These are phyloP conservation scores for Erythrobasidium hasegawianum DNA, from an alignment of 1,284 basidiomycete genomes.

Conservation along the genomic window DNA sequence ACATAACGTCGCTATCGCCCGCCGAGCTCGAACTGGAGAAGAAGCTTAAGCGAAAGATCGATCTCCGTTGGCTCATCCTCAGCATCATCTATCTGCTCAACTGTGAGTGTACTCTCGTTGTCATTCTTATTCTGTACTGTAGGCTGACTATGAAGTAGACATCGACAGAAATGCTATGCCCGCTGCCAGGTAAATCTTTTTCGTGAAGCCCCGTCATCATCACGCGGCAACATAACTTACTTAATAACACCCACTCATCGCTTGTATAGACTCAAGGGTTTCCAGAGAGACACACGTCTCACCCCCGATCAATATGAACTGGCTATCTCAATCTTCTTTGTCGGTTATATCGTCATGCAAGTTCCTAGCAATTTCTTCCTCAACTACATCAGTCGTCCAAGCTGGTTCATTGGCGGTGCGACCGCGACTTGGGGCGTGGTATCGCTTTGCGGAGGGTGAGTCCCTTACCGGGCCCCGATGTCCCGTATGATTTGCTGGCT, in stretches of 20 bases:
- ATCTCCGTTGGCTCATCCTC: neutral
- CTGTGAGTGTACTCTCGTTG: neutral
- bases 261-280: slow-evolving; percentile 1
- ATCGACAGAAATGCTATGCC: slow-evolving; percentile 15
- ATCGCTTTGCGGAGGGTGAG: slow-evolving; percentile 12
- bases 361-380: slow-evolving; percentile 5
- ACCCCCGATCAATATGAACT: slow-evolving; percentile 10
- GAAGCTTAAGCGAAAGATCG: slow-evolving; percentile 5
- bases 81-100: slow-evolving; percentile 11
- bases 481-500: neutral
- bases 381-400: slow-evolving; percentile 8
- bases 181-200: slow-evolving; percentile 1
- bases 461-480: neutral
- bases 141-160: neutral
- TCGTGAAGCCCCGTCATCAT: no score
- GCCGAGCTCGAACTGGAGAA: neutral
- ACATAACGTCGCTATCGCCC: no score
- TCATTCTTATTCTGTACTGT: no score
- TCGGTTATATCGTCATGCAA: slow-evolving; percentile 13
- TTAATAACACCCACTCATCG: no score
- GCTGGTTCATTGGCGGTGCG: neutral
- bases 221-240: no score
- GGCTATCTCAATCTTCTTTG: slow-evolving; percentile 16
- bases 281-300: slow-evolving; percentile 10
- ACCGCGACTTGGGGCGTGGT: neutral